These are phyloP conservation scores for Ceratobasidium papillatum DNA, from an alignment of 1,284 basidiomycete genomes.

Conservation along the genomic window DNA sequence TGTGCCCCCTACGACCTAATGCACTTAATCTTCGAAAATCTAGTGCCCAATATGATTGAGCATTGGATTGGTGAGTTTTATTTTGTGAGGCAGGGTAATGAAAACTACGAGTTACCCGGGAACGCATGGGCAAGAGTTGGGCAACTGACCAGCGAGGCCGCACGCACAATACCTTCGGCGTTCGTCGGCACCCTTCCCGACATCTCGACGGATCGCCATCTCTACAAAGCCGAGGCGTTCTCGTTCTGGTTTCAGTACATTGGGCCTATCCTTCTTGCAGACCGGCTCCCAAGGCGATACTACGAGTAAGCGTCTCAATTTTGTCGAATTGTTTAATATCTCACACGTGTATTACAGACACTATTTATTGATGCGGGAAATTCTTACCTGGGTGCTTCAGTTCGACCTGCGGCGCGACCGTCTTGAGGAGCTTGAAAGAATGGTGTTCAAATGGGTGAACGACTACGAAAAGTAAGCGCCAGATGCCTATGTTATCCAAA, in stretches of 20 bases:
- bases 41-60: constrained; percentile 31
- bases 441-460: constrained; percentile 56
- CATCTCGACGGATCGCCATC: constrained; percentile 13
- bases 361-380: constrained; percentile 3
- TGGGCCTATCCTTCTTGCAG: constrained; percentile 31
- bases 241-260: constrained; percentile 38
- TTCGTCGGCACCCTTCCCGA: constrained; percentile 40
- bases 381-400: constrained; percentile 52
- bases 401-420: constrained; percentile 54
- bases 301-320: constrained; percentile 58
- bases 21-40: constrained; percentile 43
- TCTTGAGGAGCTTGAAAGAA: constrained; percentile 51
- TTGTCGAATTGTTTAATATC: not conserved
- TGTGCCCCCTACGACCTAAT: constrained; percentile 43
- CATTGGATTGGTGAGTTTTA: constrained; percentile 38
- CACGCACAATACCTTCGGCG: constrained; percentile 26
- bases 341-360: not conserved
- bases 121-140: constrained; percentile 15
- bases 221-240: constrained; percentile 40
- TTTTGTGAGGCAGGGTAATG: not conserved
- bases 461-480: constrained; percentile 53
- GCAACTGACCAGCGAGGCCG: not conserved
- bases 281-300: constrained; percentile 48
- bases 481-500: constrained; percentile 47
- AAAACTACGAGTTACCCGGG: not conserved